Conservation (phyloP, 2,329 filamentous ascomycete species). For the Diaporthe amygdali region DNA sequence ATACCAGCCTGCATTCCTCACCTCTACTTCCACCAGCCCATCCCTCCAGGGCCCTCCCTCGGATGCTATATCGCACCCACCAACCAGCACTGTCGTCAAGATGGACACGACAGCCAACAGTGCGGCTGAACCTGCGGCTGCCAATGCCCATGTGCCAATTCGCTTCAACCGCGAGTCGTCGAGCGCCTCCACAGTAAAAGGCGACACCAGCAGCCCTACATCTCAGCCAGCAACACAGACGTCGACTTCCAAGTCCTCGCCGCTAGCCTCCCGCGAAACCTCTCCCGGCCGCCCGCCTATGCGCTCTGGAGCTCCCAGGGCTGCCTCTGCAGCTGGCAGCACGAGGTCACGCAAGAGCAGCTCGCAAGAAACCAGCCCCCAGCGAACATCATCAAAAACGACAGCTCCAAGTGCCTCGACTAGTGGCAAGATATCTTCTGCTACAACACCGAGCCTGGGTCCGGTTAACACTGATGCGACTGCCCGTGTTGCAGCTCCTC, state of each 20-base stretch:
- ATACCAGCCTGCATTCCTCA: conserved; percentile 30
- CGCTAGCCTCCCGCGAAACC: conserved; percentile 47
- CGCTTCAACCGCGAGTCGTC: conserved; percentile 35
- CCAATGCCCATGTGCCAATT: conserved; percentile 27
- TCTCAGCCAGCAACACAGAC: conserved; percentile 27
- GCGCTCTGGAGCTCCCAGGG: conserved; percentile 38
- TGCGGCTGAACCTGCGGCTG: conserved; percentile 34
- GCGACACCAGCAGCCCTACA: conserved; percentile 27
- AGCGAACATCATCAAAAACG: conserved; percentile 51
- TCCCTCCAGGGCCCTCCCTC: background rate
- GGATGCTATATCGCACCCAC: conserved; percentile 12
- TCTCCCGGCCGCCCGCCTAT: conserved; percentile 50
- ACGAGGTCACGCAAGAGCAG: conserved; percentile 70
- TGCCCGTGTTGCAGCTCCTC: conserved; percentile 65
- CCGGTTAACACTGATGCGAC: conserved; percentile 65
- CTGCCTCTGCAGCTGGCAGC: conserved; percentile 38
- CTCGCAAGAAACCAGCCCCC: conserved; percentile 67
- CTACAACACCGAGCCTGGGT: conserved; percentile 70
- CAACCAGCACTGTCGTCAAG: conserved; percentile 24
- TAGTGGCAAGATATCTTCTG: conserved; percentile 71
- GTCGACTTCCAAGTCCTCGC: conserved; percentile 34
- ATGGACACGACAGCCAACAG: conserved; percentile 43
- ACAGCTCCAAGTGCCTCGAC: conserved; percentile 65
- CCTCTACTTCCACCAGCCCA: conserved; percentile 20
- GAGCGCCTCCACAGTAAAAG: conserved; percentile 29